These are phyloP conservation scores for Lomentospora prolificans DNA, from an alignment of 2,329 filamentous ascomycete genomes.

Conservation along the genomic window DNA sequence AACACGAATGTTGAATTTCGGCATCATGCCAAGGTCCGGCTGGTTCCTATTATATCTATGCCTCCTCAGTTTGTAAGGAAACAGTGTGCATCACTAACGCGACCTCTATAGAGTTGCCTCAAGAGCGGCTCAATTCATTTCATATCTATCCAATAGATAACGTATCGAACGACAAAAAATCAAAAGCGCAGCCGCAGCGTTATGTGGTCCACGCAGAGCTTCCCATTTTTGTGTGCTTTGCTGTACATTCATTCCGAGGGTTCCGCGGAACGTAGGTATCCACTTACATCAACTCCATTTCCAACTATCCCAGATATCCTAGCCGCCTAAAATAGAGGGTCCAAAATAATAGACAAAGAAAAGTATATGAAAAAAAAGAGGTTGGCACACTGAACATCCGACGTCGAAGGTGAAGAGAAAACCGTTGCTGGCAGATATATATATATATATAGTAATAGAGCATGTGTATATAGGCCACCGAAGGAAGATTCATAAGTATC, in stretches of 20 bases:
- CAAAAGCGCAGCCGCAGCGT: neutral
- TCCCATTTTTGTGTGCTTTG: neutral
- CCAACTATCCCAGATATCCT: conserved; percentile 6
- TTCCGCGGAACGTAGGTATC: neutral
- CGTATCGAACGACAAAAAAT: neutral
- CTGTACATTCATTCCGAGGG: neutral
- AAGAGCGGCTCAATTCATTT: neutral
- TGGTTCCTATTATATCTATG: no score
- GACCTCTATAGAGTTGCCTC: neutral
- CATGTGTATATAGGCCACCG: no score
- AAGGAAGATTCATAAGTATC: neutral
- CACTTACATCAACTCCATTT: conserved; percentile 4
- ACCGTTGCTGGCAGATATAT: neutral
- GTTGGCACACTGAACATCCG: neutral
- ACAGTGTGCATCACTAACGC: no score
- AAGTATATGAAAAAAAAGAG: neutral
- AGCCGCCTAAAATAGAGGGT: neutral
- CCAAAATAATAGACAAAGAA: neutral
- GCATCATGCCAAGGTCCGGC: no score
- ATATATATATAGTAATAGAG: no score
- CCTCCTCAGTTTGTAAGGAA: no score
- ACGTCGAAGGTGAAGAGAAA: neutral
- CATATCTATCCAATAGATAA: conserved; percentile 7
- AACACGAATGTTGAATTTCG: no score
- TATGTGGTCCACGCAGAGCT: neutral